Evolutionary conservation across 1,284 basidiomycete genomes (phyloP), one percentile per base, ranked within the genome.

Genomic region (Marasmius tenuissimus): DNA sequence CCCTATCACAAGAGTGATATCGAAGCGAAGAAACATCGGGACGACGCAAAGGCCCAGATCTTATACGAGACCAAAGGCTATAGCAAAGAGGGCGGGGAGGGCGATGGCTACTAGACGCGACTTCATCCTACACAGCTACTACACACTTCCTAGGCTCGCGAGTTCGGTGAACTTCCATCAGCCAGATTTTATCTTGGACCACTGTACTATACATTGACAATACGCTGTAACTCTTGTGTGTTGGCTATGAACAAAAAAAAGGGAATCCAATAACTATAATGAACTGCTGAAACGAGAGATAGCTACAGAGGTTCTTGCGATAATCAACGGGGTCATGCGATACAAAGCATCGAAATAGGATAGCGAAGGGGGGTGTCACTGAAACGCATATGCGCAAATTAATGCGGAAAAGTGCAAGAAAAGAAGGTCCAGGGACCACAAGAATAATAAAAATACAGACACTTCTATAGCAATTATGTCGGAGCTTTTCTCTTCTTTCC

Each of bases 11-110:
- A 86, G 69, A 82, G 85, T 58, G 92, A 93, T 58, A 81, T 85
- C 56, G 87, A 86, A 50, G 73, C 73, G 55, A 92, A 89, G 78
- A 92, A 90, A 70, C 75, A 78, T 53, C 84, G 82, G 20, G 91
- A 93, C 68, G 89, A 91, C 60, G 71, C 75, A 69, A 93, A 92
- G 73, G 85, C 92, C 27, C 84, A 89, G 67, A 80, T 94, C 57
- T 76, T 95, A 58, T 92, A 83, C 70, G 88, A 93, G 71, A 80
- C 88, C 72, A 86, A 88, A 67, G 93, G 93, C 3, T 95, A 93
- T 73, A 92, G 88, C 72, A 93, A 90, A 71, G 93, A 95, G 73
- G 93, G 93, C 10, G 93, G 92, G 18, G 93, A 95, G 75, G 93
- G 92, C n/a, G 93, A 95, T 71, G 91, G 92, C 9, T 95, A 95